A percentile compares a stretch with the other conserved stretches of the same genome.
Evolutionary conservation across 163 green algal genomes (phyloP).

Genomic region (Scenedesmus sp.): DNA sequence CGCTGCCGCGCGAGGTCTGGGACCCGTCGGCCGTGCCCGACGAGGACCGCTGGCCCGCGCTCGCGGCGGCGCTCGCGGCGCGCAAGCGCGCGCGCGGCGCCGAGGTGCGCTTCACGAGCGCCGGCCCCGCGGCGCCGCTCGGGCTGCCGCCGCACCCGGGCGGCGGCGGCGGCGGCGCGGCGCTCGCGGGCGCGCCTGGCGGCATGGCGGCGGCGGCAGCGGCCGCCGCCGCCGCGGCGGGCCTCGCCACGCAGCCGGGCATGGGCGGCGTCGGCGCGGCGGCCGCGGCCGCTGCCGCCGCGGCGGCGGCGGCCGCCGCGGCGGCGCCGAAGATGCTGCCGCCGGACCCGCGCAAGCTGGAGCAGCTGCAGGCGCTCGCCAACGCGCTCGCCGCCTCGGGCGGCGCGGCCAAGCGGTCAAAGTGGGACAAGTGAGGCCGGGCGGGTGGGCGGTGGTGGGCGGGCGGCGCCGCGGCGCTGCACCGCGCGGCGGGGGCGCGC

Average conservation of each 20-base stretch:
- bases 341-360: constrained; percentile 12
- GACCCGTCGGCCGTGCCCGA: constrained; percentile 36
- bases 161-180: background rate
- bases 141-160: constrained; percentile 5
- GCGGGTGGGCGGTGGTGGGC: no score
- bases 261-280: no score
- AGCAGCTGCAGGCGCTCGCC: constrained; percentile 27
- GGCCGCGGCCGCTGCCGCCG: background rate
- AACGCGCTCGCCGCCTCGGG: constrained; percentile 14
- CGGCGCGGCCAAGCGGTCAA: background rate
- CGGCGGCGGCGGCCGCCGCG: background rate
- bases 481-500: no score
- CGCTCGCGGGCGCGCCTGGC: no score
- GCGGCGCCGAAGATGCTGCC: constrained; percentile 23
- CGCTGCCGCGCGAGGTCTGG: constrained; percentile 42
- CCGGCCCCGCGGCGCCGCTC: constrained; percentile 4
- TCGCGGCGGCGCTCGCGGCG: constrained; percentile 1
- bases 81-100: constrained; percentile 16
- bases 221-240: background rate
- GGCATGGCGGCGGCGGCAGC: background rate
- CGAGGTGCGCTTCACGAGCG: constrained; percentile 25
- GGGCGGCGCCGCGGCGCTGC: no score
- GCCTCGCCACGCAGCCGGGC: no score
- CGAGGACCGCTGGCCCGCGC: constrained; percentile 38
- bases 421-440: constrained; percentile 15